A percentile compares a stretch with the other conserved stretches of the same genome.
These are phyloP conservation scores for Naganishia sp. DNA, from an alignment of 1,284 basidiomycete species.

Conservation along the genomic window DNA sequence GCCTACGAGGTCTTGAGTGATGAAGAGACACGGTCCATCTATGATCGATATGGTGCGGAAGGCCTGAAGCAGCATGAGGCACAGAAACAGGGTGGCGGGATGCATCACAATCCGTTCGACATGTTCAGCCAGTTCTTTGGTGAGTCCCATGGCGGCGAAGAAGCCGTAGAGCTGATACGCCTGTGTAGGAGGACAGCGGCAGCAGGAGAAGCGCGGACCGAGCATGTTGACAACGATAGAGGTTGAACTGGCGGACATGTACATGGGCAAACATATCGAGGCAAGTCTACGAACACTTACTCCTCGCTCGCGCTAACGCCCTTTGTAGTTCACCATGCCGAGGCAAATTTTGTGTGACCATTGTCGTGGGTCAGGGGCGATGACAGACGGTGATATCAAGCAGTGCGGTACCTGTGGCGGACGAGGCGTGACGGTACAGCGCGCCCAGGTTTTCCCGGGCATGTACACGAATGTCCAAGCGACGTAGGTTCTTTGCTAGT, in stretches of 20 bases:
- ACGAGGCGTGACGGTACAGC: constrained; percentile 76
- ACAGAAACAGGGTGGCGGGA: constrained; percentile 62
- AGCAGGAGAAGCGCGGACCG: constrained; percentile 76
- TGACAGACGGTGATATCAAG: constrained; percentile 80
- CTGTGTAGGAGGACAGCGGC: constrained; percentile 57
- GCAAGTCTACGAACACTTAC: constrained; percentile 56
- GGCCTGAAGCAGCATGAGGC: constrained; percentile 75
- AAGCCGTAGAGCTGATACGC: no score
- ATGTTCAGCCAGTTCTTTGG: constrained; percentile 91
- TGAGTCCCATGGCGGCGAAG: constrained; percentile 38
- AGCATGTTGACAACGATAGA: constrained; percentile 84
- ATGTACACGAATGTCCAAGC: constrained; percentile 68
- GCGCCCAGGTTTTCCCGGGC: constrained; percentile 92
- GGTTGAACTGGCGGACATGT: constrained; percentile 81
- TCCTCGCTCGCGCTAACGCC: background rate
- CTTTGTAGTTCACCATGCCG: constrained; percentile 76
- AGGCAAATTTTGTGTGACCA: constrained; percentile 88
- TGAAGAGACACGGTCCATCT: constrained; percentile 76
- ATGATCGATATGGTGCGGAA: constrained; percentile 90
- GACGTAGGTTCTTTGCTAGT: constrained; percentile 42
- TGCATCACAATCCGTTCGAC: constrained; percentile 81
- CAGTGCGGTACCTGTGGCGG: constrained; percentile 77
- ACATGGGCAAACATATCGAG: constrained; percentile 77
- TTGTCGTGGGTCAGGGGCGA: constrained; percentile 87
- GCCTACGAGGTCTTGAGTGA: constrained; percentile 94